A percentile compares a stretch with the other conserved stretches of the same genome.
Evolutionary conservation across 164 flowering plant species (phyloP).

Genomic region (Vitis rupestris): DNA sequence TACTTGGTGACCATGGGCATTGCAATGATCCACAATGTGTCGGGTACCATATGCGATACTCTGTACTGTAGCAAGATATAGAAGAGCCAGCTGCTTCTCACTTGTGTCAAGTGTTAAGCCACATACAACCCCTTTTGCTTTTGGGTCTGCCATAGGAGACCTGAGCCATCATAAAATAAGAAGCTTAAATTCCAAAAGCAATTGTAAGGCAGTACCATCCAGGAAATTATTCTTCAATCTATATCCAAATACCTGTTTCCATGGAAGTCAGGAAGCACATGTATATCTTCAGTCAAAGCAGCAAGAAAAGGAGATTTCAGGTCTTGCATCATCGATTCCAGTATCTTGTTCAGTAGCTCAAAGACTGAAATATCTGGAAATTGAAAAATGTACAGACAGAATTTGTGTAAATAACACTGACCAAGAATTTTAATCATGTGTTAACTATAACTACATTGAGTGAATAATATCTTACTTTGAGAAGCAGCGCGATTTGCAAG

Average conservation of each 20-base stretch:
- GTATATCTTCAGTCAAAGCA: conserved; percentile 76
- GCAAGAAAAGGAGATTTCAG: conserved; percentile 69
- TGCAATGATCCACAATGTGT: conserved; percentile 95
- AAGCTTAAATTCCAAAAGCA: not conserved
- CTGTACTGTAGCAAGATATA: conserved; percentile 86
- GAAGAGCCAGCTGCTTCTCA: conserved; percentile 84
- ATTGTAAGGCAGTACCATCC: conserved; percentile 3
- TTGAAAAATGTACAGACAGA: conserved; percentile 3
- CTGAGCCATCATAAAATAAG: conserved; percentile 36
- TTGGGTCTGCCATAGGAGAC: conserved; percentile 96
- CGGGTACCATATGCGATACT: conserved; percentile 97
- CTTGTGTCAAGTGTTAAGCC: conserved; percentile 89
- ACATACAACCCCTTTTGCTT: conserved; percentile 73
- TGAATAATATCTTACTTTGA: conserved; percentile 45
- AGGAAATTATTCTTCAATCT: not conserved
- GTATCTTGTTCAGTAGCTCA: conserved; percentile 64
- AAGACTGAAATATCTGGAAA: conserved; percentile 65
- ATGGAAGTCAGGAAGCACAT: conserved; percentile 94
- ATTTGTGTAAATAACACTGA: not conserved
- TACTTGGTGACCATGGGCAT: conserved; percentile 91
- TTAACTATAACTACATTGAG: not conserved
- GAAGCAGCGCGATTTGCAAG: conserved; percentile 93
- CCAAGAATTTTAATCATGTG: not conserved
- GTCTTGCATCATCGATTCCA: conserved; percentile 59
- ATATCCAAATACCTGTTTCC: conserved; percentile 68